Percentiles rank a stretch among this genome's conserved stretches.
These are phyloP conservation scores for Spencermartinsiella europaea DNA, from an alignment of 805 yeast species.

Conservation along the genomic window DNA sequence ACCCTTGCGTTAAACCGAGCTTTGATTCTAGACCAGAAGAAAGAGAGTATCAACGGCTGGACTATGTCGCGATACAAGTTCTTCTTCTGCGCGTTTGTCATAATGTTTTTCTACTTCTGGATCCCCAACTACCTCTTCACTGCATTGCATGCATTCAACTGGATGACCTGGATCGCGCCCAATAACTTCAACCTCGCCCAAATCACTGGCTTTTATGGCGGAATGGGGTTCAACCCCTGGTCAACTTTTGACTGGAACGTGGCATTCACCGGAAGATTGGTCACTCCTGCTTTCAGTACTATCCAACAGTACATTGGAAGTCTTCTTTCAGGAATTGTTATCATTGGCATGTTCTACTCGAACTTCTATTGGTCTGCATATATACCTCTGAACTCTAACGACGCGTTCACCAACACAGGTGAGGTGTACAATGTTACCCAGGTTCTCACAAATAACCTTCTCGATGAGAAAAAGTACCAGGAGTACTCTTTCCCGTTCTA, in stretches of 20 bases:
- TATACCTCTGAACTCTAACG: slow-evolving; percentile 45
- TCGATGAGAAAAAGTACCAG: slow-evolving; percentile 42
- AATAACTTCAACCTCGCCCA: slow-evolving; percentile 46
- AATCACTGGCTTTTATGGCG: slow-evolving; percentile 48
- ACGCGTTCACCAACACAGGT: slow-evolving; percentile 40
- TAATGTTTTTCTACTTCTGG: slow-evolving; percentile 49
- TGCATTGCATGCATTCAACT: slow-evolving; percentile 51
- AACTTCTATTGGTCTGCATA: slow-evolving; percentile 47
- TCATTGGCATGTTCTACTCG: slow-evolving; percentile 37
- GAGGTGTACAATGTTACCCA: slow-evolving; percentile 38
- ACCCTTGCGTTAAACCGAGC: slow-evolving; percentile 51
- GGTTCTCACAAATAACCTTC: slow-evolving; percentile 37
- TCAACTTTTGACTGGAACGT: slow-evolving; percentile 43
- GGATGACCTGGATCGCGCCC: slow-evolving; percentile 58
- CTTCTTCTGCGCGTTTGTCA: slow-evolving; percentile 36
- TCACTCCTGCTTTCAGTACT: slow-evolving; percentile 10
- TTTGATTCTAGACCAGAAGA: slow-evolving; percentile 27
- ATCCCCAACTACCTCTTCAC: slow-evolving; percentile 56
- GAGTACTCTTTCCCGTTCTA: slow-evolving; percentile 53
- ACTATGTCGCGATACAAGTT: slow-evolving; percentile 44
- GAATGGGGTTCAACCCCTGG: slow-evolving; percentile 43
- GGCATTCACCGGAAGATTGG: slow-evolving; percentile 11
- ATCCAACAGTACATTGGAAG: slow-evolving; percentile 9
- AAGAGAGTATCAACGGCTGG: slow-evolving; percentile 44
- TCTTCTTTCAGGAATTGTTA: slow-evolving; percentile 10